Evolutionary conservation across 192 early-diverging fungal species (phyloP).

Genomic region (Borealophlyctis nickersoniae): DNA sequence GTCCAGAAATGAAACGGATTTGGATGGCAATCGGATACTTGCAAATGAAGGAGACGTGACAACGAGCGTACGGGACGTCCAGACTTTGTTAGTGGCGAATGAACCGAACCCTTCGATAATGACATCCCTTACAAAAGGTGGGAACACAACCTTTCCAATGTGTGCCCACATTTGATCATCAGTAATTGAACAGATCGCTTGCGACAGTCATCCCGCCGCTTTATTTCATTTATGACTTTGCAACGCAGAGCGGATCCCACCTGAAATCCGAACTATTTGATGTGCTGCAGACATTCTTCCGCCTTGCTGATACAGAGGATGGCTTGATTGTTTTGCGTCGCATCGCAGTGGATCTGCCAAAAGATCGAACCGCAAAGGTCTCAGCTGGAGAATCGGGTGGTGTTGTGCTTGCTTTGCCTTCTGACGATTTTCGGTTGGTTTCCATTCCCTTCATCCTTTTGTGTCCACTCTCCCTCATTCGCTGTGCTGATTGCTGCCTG

Average conservation of each 20-base stretch:
- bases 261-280: slow-evolving; percentile 3
- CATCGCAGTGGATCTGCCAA: slow-evolving; percentile 16
- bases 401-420: slow-evolving; percentile 11
- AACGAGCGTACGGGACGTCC: neutral
- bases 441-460: slow-evolving; percentile 13
- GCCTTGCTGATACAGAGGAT: slow-evolving; percentile 7
- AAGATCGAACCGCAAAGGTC: neutral
- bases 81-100: neutral
- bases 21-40: slow-evolving; percentile 28
- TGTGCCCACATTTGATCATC: too few species aligned
- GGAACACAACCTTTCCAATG: too few species aligned
- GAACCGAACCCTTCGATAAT: neutral
- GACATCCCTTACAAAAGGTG: neutral
- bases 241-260: slow-evolving; percentile 6
- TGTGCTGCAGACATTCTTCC: slow-evolving; percentile 24
- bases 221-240: slow-evolving; percentile 32
- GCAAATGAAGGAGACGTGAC: slow-evolving; percentile 6
- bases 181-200: slow-evolving; percentile 41
- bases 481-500: too few species aligned
- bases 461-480: too few species aligned
- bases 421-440: too few species aligned
- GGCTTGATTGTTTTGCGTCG: neutral
- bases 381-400: slow-evolving; percentile 19
- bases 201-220: slow-evolving; percentile 42
- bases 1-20: slow-evolving; percentile 2